phyloP scores from a whole-genome alignment of 768 basidiomycete species.

The Hebeloma cylindrosporum region DNA sequence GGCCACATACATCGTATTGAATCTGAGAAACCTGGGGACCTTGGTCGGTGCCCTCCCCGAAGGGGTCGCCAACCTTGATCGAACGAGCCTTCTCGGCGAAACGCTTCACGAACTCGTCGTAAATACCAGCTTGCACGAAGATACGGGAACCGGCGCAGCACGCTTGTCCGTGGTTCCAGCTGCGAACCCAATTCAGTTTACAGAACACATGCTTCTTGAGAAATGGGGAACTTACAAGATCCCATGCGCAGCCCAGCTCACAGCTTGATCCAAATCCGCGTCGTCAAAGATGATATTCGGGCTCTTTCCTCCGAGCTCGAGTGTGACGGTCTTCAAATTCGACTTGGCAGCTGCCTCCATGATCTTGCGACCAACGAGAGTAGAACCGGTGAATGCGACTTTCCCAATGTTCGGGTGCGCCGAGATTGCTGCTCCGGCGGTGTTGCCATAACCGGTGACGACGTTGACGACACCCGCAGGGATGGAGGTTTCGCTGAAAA shows the following conservation, averaged over 20 bases:
- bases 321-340: conserved; percentile 83
- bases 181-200: conserved; percentile 27
- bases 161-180: conserved; percentile 53
- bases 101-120: conserved; percentile 68
- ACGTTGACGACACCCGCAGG: conserved; percentile 81
- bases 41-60: conserved; percentile 52
- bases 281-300: conserved; percentile 74
- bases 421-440: conserved; percentile 68
- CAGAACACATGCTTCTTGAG: neutral
- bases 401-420: conserved; percentile 74
- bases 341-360: conserved; percentile 77
- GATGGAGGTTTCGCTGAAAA: conserved; percentile 73
- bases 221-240: conserved; percentile 56
- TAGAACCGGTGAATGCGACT: conserved; percentile 86
- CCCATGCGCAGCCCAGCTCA: conserved; percentile 69
- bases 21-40: conserved; percentile 72
- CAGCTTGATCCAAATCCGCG: conserved; percentile 69
- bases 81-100: conserved; percentile 53
- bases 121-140: conserved; percentile 76
- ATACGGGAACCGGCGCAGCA: conserved; percentile 84
- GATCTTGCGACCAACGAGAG: conserved; percentile 74
- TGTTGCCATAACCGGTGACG: conserved; percentile 68
- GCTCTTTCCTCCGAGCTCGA: conserved; percentile 81
- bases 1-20: conserved; percentile 59
- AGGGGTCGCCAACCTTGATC: conserved; percentile 61